Evolutionary conservation across 352 stramenopile genomes (phyloP).

Genomic region (Phytophthora boehmeriae): DNA sequence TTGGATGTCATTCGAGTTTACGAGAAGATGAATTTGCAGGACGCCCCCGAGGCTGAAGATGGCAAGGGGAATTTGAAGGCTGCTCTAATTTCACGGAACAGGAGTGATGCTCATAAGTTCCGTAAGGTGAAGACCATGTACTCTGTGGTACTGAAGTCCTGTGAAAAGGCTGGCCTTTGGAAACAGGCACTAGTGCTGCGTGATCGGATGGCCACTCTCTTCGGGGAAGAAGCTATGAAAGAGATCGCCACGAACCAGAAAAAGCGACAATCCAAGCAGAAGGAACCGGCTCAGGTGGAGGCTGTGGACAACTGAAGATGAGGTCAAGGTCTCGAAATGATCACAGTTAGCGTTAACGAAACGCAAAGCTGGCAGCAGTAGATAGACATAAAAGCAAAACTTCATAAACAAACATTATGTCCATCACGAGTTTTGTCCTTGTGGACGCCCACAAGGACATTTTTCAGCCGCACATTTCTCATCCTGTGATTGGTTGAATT

Average conservation of each 20-base stretch:
- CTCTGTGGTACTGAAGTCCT: constrained; percentile 49
- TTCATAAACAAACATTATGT: neutral
- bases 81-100: constrained; percentile 23
- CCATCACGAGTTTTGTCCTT: too few relatives aligned
- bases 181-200: constrained; percentile 64
- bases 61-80: constrained; percentile 34
- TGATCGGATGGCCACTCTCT: constrained; percentile 47
- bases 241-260: constrained; percentile 29
- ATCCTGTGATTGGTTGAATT: neutral
- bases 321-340: neutral
- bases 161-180: constrained; percentile 59
- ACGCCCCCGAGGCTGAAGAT: constrained; percentile 31
- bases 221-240: constrained; percentile 39
- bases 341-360: neutral
- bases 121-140: constrained; percentile 65
- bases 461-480: too few relatives aligned
- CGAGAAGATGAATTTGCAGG: constrained; percentile 46
- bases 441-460: too few relatives aligned
- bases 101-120: constrained; percentile 35
- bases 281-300: constrained; percentile 22
- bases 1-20: constrained; percentile 60
- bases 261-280: constrained; percentile 26
- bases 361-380: neutral
- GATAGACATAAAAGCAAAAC: neutral
- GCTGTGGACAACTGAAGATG: constrained; percentile 1